Base-by-base conservation (phyloP, 345 rosid species). In the Syzygium oleosum region DNA sequence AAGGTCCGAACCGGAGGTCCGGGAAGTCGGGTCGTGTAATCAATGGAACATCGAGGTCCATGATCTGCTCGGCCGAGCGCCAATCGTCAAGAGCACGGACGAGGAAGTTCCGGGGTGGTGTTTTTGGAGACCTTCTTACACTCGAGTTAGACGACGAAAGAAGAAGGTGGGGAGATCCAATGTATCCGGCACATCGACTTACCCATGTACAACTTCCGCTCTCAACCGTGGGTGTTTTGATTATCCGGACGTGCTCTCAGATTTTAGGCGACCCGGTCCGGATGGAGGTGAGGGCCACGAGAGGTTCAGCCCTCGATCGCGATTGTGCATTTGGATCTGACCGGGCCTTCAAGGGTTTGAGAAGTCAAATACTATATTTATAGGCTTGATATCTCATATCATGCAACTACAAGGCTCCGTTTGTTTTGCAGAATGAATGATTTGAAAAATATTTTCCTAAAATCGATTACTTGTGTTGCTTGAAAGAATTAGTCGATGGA, bases 391-490 rank as follows among this genome's bases (percentile, higher is more conserved):
- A 11, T 25, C 7, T 4, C 0, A 0, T 58, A 25, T 2, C 0
- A 59, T 11, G 1, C 1, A 2, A 12, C 0, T 8, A 65, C 8
- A 31, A 31, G 9, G 12, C 0, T 63, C 0, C 0, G 0, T 31
- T 31, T 31, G 1, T 31, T 65, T 13, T 0, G 0, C 9, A 16
- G 16, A 8, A 31, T 31, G 0, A 16, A 65, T 8, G 0, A 16
- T 65, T 4, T 0, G 0, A 17, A 65, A 3, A 4, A 4, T 0
- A 1, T 16, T 65, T 29, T 31, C 8, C 0, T 8, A 31, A 31
- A 16, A 16, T 0, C 31, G 21, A 65, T 31, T 31, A 0, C 22
- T 31, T 31, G 0, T 3, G 7, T 65, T 0, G 0, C 3, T 65
- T 65, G 12, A 65, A 65, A 31, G 16, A 65, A 65, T 16, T 31